Conservation (phyloP, 306 rosid genomes). For the Cajanus cajan region DNA sequence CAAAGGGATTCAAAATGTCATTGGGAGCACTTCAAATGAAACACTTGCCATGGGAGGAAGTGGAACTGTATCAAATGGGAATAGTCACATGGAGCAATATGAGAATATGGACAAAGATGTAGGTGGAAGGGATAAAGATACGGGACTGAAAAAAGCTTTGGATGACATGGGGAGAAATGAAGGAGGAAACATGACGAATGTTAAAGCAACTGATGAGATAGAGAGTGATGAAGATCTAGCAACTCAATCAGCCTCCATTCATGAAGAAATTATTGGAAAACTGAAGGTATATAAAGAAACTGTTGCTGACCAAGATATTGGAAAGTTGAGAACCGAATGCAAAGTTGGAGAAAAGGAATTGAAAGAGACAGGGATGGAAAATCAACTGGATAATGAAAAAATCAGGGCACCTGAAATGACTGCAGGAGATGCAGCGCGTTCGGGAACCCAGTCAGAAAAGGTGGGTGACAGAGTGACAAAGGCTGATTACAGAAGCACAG, state of each 20-base stretch:
- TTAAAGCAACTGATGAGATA: not conserved
- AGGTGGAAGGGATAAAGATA: not conserved
- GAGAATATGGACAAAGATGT: not conserved
- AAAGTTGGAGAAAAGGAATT: not conserved
- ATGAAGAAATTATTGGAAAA: not conserved
- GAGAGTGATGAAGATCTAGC: not conserved
- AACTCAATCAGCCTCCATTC: not conserved
- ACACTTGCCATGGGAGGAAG: not conserved
- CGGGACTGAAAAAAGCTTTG: not conserved
- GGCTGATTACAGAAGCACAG: constrained; percentile 38
- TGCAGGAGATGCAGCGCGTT: constrained; percentile 27
- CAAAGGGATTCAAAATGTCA: not conserved
- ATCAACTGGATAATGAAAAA: not conserved
- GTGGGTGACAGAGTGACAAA: constrained; percentile 28
- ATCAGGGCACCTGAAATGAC: not conserved
- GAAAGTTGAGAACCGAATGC: not conserved
- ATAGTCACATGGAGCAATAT: not conserved
- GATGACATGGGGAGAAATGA: not conserved
- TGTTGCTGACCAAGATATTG: not conserved
- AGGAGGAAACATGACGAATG: not conserved
- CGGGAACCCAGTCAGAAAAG: constrained; percentile 25
- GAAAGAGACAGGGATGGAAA: not conserved
- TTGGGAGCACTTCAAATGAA: not conserved
- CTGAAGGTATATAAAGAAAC: not conserved
- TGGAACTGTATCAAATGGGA: not conserved